Evolutionary conservation across 345 rosid species (phyloP).

Genomic region (Erodium maritimum): DNA sequence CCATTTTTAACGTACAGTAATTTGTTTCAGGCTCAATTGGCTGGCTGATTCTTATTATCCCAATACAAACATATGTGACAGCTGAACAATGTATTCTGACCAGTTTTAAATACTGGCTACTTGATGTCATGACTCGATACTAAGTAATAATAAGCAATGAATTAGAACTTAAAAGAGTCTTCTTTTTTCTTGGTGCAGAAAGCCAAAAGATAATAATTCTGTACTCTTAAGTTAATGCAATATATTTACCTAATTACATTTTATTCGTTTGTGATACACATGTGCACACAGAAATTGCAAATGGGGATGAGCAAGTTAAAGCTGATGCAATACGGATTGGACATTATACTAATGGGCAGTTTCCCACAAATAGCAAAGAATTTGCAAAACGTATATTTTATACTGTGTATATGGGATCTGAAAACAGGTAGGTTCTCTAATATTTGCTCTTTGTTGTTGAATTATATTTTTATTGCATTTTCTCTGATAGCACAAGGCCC

Average conservation of each 20-base stretch:
- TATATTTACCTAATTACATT: not conserved
- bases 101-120: not conserved
- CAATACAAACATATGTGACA: not conserved
- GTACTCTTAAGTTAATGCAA: not conserved
- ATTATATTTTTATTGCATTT: not conserved
- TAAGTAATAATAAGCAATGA: too few relatives aligned
- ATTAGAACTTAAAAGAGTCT: too few relatives aligned
- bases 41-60: not conserved
- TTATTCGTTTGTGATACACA: not conserved
- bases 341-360: slow-evolving; percentile 48
- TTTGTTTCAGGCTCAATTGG: not conserved
- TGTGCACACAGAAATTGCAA: slow-evolving; percentile 51
- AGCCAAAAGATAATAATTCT: not conserved
- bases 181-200: not conserved
- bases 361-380: slow-evolving; percentile 85
- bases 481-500: not conserved
- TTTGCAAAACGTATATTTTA: slow-evolving; percentile 85
- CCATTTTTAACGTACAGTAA: too few relatives aligned
- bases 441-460: not conserved
- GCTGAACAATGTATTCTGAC: not conserved
- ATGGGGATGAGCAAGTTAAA: slow-evolving; percentile 89
- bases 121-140: not conserved
- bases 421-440: slow-evolving; percentile 56
- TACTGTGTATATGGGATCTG: slow-evolving; percentile 90
- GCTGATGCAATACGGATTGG: slow-evolving; percentile 86